Percentiles rank a stretch among this genome's conserved stretches.
These are phyloP conservation scores for Scortechinia acanthostroma DNA, from an alignment of 2,329 filamentous ascomycete genomes.

Conservation along the genomic window DNA sequence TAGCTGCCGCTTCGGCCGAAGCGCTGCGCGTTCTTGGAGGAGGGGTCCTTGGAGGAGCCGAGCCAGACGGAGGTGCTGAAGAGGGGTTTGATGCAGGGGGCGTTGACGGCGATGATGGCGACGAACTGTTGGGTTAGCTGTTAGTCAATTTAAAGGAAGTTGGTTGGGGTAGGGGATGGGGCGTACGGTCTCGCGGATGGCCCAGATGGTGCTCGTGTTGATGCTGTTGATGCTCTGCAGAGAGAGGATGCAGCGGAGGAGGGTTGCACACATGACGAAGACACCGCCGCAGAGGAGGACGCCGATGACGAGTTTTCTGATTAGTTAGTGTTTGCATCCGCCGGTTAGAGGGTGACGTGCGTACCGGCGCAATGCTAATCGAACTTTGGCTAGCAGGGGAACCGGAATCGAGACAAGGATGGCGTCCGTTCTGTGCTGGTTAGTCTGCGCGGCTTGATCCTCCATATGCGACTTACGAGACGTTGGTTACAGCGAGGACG, in stretches of 20 bases:
- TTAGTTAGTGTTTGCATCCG: too few species aligned
- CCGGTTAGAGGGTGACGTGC: too few species aligned
- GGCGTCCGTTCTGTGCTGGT: too few species aligned
- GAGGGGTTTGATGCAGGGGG: constrained; percentile 28
- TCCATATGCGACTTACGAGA: too few species aligned
- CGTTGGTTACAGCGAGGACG: too few species aligned
- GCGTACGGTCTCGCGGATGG: constrained; percentile 29
- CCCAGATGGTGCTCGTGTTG: constrained; percentile 30
- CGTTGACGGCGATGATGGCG: constrained; percentile 30
- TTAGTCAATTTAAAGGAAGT: neutral
- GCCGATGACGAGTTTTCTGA: constrained; percentile 28
- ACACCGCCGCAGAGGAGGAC: constrained; percentile 30
- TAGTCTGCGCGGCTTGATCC: too few species aligned
- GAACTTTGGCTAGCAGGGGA: too few species aligned
- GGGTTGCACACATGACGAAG: constrained; percentile 31
- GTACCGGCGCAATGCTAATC: too few species aligned
- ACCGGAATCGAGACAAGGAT: too few species aligned
- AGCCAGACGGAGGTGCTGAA: constrained; percentile 23
- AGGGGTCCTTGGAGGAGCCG: constrained; percentile 19
- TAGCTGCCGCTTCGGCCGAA: too few species aligned
- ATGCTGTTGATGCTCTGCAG: constrained; percentile 23
- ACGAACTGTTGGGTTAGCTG: constrained; percentile 21
- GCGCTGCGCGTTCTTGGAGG: constrained; percentile 12
- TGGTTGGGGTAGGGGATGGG: neutral
- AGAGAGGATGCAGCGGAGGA: constrained; percentile 29